Percentiles rank a stretch among this genome's conserved stretches.
These are phyloP conservation scores for Gigaspora rosea DNA, from an alignment of 192 early-diverging fungal species.

Conservation along the genomic window DNA sequence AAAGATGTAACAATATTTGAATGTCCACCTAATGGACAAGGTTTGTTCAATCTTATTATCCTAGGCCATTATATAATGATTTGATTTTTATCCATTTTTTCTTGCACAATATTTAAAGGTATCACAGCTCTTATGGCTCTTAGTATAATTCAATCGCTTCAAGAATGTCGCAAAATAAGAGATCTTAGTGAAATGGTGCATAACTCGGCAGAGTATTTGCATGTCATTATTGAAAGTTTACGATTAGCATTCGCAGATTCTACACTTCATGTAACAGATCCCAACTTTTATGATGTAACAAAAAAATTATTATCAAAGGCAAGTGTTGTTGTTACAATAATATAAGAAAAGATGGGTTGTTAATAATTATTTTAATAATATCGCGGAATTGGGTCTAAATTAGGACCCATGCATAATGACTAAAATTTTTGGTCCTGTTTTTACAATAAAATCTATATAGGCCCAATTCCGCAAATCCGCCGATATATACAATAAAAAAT, in stretches of 20 bases:
- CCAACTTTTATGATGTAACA: conserved; percentile 50
- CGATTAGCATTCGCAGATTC: conserved; percentile 79
- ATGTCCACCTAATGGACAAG: conserved; percentile 75
- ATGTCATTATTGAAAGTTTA: conserved; percentile 67
- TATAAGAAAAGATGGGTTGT: too few relatives aligned
- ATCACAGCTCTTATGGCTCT: conserved; percentile 72
- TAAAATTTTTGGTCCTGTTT: too few relatives aligned
- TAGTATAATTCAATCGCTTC: conserved; percentile 61
- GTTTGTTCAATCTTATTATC: neutral
- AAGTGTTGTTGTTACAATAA: neutral
- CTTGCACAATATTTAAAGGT: conserved; percentile 36
- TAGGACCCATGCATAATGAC: too few relatives aligned
- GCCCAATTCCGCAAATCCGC: too few relatives aligned
- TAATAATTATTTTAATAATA: too few relatives aligned
- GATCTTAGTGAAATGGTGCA: conserved; percentile 49
- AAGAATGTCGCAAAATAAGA: conserved; percentile 40
- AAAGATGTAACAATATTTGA: conserved; percentile 62
- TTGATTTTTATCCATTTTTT: neutral
- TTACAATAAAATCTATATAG: too few relatives aligned
- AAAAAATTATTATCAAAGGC: conserved; percentile 56
- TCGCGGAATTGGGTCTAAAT: too few relatives aligned
- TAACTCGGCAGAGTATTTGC: conserved; percentile 64
- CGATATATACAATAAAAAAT: too few relatives aligned
- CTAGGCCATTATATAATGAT: neutral
- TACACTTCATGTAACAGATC: conserved; percentile 67